A percentile compares a stretch with the other conserved stretches of the same genome.
Evolutionary conservation across 768 basidiomycete genomes (phyloP).

Genomic region (Boletus fagicola): DNA sequence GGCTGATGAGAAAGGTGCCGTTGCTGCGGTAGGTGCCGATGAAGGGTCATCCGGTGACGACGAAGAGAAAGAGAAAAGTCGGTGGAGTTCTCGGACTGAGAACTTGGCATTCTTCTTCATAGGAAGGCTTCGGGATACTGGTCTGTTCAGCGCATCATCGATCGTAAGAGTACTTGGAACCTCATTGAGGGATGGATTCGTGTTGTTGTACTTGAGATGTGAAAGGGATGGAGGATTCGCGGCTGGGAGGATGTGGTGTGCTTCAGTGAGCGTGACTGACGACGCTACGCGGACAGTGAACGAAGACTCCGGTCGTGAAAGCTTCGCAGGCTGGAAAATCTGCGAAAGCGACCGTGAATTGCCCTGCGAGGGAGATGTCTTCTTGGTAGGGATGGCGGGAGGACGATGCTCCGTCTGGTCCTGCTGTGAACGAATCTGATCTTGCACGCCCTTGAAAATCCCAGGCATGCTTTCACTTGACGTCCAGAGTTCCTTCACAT

Average conservation of each 20-base stretch:
- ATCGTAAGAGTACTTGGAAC: constrained; percentile 9
- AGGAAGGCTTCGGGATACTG: constrained; percentile 37
- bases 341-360: constrained; percentile 35
- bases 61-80: constrained; percentile 32
- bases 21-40: constrained; percentile 2
- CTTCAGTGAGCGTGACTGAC: constrained; percentile 24
- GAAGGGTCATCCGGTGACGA: constrained; percentile 16
- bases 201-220: constrained; percentile 22
- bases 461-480: constrained; percentile 28
- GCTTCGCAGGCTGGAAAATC: constrained; percentile 22
- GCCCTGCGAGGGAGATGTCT: constrained; percentile 26
- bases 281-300: constrained; percentile 24
- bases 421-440: constrained; percentile 19
- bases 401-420: constrained; percentile 12
- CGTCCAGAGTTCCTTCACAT: constrained; percentile 39
- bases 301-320: constrained; percentile 29
- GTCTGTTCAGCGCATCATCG: constrained; percentile 18
- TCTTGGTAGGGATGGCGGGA: constrained; percentile 21
- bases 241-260: constrained; percentile 1
- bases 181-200: constrained; percentile 23
- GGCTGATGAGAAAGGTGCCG: not conserved
- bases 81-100: constrained; percentile 38
- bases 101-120: constrained; percentile 29
- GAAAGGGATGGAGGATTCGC: constrained; percentile 11
- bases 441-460: constrained; percentile 29